Evolutionary conservation across 2,329 filamentous ascomycete species (phyloP).

Genomic region (Fusarium kyushuense): DNA sequence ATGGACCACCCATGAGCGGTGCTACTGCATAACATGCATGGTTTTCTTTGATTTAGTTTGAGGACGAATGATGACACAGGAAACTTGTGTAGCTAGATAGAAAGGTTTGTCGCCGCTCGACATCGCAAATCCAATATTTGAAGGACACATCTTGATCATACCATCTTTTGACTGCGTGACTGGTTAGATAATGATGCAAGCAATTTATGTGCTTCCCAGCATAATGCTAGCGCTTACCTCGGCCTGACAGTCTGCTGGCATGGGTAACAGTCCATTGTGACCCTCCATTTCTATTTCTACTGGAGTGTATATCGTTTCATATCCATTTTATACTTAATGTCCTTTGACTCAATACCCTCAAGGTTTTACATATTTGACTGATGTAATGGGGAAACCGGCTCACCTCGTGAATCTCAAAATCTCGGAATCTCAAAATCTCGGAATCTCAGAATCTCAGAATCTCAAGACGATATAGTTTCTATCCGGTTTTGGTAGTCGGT

Average conservation of each 20-base stretch:
- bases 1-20: conserved; percentile 32
- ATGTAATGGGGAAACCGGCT: not conserved
- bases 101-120: conserved; percentile 46
- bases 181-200: not conserved
- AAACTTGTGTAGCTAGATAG: conserved; percentile 49
- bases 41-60: conserved; percentile 20
- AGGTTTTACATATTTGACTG: not conserved
- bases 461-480: not conserved
- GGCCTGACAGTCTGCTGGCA: not conserved
- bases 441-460: not conserved
- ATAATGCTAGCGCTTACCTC: conserved; percentile 12
- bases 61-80: conserved; percentile 47
- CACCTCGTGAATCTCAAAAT: not conserved
- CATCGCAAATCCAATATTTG: conserved; percentile 40
- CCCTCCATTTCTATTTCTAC: not conserved
- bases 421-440: not conserved
- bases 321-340: not conserved
- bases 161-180: not conserved
- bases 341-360: conserved; percentile 5
- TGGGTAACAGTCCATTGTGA: not conserved
- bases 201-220: not conserved
- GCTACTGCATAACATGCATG: conserved; percentile 44
- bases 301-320: not conserved
- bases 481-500: not conserved
- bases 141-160: conserved; percentile 8